These are phyloP conservation scores for Geranomyces michiganensis DNA, from an alignment of 192 early-diverging fungal genomes.

Conservation along the genomic window DNA sequence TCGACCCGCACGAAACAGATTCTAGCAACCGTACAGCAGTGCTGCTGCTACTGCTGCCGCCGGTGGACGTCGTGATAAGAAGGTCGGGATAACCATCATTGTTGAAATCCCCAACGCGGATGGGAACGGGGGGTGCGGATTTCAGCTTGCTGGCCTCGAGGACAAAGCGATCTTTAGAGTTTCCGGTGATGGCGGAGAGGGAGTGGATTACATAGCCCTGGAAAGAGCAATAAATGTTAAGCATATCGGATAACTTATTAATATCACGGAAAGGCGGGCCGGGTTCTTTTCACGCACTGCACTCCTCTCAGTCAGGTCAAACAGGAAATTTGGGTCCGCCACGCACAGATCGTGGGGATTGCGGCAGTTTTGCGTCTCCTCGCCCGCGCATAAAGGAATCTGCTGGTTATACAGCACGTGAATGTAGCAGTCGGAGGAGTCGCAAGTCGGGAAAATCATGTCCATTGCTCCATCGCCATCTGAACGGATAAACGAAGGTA, in stretches of 20 bases:
- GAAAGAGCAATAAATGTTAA: background rate
- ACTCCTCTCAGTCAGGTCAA: slow-evolving; percentile 53
- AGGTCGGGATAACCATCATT: slow-evolving; percentile 91
- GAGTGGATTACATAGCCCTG: slow-evolving; percentile 25
- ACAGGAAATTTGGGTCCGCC: slow-evolving; percentile 69
- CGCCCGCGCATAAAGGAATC: slow-evolving; percentile 71
- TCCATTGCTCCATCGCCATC: slow-evolving; percentile 91
- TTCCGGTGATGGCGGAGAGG: background rate
- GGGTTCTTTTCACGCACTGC: too few relatives aligned
- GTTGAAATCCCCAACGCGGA: slow-evolving; percentile 72
- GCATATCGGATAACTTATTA: too few relatives aligned
- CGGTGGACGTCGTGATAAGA: slow-evolving; percentile 65
- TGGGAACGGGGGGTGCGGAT: slow-evolving; percentile 18
- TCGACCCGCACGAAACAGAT: slow-evolving; percentile 62
- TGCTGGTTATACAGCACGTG: slow-evolving; percentile 82
- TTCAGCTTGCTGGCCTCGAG: slow-evolving; percentile 9
- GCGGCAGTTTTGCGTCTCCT: slow-evolving; percentile 54
- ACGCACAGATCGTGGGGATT: slow-evolving; percentile 71
- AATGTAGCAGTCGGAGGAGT: slow-evolving; percentile 57
- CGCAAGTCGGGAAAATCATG: slow-evolving; percentile 75
- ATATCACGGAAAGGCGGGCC: too few relatives aligned
- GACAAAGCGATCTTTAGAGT: background rate
- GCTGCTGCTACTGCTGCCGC: slow-evolving; percentile 5
- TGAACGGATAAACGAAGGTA: slow-evolving; percentile 15
- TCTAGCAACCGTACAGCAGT: slow-evolving; percentile 61